These are phyloP conservation scores for Turnera subulata DNA, from an alignment of 345 rosid species.

Conservation along the genomic window DNA sequence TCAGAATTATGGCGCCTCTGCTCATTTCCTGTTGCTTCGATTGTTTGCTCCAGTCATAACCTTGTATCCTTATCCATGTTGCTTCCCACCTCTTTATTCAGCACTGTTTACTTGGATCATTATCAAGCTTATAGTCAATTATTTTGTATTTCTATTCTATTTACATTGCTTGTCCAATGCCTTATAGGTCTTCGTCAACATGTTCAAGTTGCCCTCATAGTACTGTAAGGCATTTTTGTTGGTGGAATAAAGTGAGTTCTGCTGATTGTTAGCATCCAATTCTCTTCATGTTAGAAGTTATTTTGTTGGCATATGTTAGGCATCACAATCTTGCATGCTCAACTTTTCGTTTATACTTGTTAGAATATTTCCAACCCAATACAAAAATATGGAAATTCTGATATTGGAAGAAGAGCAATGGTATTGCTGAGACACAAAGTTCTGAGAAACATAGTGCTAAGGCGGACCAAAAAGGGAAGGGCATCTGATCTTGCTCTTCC, in stretches of 20 bases:
- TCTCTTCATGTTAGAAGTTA: background rate
- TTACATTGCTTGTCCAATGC: background rate
- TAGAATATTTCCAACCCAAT: constrained; percentile 82
- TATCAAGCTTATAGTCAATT: background rate
- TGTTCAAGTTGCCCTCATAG: constrained; percentile 77
- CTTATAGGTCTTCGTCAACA: constrained; percentile 45
- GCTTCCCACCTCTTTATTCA: background rate
- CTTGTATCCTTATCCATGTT: background rate
- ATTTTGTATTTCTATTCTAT: constrained; percentile 8
- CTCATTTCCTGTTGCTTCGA: constrained; percentile 1
- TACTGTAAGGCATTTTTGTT: constrained; percentile 89
- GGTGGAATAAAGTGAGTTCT: constrained; percentile 94
- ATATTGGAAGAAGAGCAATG: constrained; percentile 71
- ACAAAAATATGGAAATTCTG: constrained; percentile 41
- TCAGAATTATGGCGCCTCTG: too few relatives aligned
- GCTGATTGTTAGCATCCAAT: background rate
- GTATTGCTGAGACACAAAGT: constrained; percentile 81
- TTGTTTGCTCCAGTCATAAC: background rate
- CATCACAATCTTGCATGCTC: background rate
- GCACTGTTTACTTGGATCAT: background rate
- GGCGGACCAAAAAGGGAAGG: constrained; percentile 92
- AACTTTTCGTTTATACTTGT: background rate
- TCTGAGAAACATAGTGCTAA: constrained; percentile 56
- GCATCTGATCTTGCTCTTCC: constrained; percentile 99
- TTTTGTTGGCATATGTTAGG: background rate